phyloP scores from a whole-genome alignment of 2,329 filamentous ascomycete species.

The Cercospora sojina region DNA sequence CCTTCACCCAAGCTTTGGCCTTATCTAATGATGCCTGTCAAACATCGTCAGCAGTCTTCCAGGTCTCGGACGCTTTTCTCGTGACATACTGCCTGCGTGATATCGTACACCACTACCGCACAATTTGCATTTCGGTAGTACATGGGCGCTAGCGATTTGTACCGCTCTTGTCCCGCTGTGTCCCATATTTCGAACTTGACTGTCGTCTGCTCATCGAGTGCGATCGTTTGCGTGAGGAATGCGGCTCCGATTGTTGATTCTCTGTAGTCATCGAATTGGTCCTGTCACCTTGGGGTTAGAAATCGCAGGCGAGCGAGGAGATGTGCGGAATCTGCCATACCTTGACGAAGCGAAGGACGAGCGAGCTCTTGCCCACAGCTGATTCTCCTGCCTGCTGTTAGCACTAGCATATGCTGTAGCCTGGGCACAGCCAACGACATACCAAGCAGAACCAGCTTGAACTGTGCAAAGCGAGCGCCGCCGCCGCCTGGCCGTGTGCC shows the following conservation, averaged over 20 bases:
- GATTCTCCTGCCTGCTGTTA: conserved; percentile 72
- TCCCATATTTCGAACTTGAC: conserved; percentile 99
- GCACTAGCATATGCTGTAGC: conserved; percentile 39
- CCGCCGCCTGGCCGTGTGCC: conserved; percentile 61
- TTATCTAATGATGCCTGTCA: conserved; percentile 90
- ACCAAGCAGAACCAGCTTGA: conserved; percentile 98
- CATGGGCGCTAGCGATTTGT: conserved; percentile 98
- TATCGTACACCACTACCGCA: conserved; percentile 98
- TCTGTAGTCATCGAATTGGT: conserved; percentile 98
- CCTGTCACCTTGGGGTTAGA: conserved; percentile 53
- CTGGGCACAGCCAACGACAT: conserved; percentile 40
- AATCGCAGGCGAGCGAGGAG: not conserved
- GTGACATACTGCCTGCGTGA: conserved; percentile 83
- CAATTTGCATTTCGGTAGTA: conserved; percentile 99
- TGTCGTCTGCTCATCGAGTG: conserved; percentile 94
- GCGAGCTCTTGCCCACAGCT: conserved; percentile 98
- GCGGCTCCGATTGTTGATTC: conserved; percentile 98
- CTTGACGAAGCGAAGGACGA: conserved; percentile 98
- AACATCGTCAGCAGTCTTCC: conserved; percentile 26
- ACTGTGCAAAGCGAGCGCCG: conserved; percentile 86
- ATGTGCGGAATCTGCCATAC: conserved; percentile 49
- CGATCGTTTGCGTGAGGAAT: conserved; percentile 98
- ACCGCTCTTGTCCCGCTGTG: conserved; percentile 95
- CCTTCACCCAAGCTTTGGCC: conserved; percentile 98
- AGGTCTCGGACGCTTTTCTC: not conserved